Conservation (phyloP, 2,329 filamentous ascomycete species). For the Chrysoporthe puriensis region DNA sequence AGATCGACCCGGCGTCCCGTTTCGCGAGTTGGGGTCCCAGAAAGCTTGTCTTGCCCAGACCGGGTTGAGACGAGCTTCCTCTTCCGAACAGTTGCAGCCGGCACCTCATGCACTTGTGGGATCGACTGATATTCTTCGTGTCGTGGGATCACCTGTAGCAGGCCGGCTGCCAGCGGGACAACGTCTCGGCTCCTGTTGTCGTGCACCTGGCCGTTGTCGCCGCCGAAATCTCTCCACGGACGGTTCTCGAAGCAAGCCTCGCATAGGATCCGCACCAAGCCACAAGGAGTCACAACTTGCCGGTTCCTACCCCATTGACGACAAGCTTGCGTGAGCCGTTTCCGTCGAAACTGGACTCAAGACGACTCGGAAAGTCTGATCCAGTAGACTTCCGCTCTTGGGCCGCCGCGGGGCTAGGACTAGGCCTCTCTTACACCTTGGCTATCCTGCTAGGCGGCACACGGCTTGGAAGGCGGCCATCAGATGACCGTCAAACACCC, state of each 20-base stretch:
- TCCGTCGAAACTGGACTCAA: background rate
- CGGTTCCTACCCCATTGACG: background rate
- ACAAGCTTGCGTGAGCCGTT: background rate
- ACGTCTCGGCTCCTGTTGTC: background rate
- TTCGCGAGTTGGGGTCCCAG: background rate
- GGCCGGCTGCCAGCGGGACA: background rate
- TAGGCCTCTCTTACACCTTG: conserved; percentile 6
- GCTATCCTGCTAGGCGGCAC: background rate
- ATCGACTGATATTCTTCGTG: background rate
- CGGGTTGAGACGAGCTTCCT: background rate
- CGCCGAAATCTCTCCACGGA: background rate
- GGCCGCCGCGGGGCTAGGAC: conserved; percentile 15
- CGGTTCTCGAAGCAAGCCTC: too few species aligned
- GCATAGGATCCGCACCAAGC: background rate
- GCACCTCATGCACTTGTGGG: background rate
- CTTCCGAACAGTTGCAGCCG: background rate
- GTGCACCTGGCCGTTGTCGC: background rate
- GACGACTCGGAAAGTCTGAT: conserved; percentile 19
- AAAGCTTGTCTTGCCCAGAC: background rate
- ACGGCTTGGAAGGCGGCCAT: conserved; percentile 15
- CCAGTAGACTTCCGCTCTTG: conserved; percentile 15
- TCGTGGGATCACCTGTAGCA: background rate
- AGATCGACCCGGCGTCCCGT: background rate
- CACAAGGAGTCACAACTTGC: background rate
- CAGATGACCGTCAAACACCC: conserved; percentile 18